Evolutionary conservation across 208 protist genomes (phyloP).

Genomic region (Wallacemonas collosoma): DNA sequence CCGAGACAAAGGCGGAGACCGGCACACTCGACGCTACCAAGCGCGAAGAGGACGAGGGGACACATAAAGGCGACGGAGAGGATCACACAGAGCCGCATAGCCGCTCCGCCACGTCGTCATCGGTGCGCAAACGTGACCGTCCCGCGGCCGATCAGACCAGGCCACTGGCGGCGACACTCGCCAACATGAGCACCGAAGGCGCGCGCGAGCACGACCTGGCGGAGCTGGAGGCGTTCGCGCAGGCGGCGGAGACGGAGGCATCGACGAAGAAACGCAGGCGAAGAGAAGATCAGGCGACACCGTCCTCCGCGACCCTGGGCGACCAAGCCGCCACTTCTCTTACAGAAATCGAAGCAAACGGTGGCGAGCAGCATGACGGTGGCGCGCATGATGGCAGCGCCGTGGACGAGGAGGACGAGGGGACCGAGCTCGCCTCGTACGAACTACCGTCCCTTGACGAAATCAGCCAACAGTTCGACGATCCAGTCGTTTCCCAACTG

Average conservation of each 20-base stretch:
- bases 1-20: slow-evolving; percentile 9
- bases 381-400: neutral
- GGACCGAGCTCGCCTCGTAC: slow-evolving; percentile 24
- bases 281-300: neutral
- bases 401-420: slow-evolving; percentile 17
- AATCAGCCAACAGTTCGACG: slow-evolving; percentile 75
- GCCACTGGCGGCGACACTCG: neutral
- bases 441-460: slow-evolving; percentile 83
- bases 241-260: neutral
- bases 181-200: slow-evolving; percentile 27
- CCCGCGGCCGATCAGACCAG: neutral
- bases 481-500: slow-evolving; percentile 79
- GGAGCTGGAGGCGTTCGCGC: slow-evolving; percentile 48
- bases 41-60: neutral
- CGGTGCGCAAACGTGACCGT: no score
- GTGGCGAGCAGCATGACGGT: neutral
- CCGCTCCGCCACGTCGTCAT: neutral
- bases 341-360: neutral
- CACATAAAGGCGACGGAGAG: neutral
- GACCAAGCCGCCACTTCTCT: neutral
- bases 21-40: neutral
- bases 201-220: slow-evolving; percentile 53
- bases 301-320: neutral
- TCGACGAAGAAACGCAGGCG: neutral
- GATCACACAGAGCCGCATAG: slow-evolving; percentile 7